These are phyloP conservation scores for Solanum verrucosum DNA, from an alignment of 257 asterid species.

Conservation along the genomic window DNA sequence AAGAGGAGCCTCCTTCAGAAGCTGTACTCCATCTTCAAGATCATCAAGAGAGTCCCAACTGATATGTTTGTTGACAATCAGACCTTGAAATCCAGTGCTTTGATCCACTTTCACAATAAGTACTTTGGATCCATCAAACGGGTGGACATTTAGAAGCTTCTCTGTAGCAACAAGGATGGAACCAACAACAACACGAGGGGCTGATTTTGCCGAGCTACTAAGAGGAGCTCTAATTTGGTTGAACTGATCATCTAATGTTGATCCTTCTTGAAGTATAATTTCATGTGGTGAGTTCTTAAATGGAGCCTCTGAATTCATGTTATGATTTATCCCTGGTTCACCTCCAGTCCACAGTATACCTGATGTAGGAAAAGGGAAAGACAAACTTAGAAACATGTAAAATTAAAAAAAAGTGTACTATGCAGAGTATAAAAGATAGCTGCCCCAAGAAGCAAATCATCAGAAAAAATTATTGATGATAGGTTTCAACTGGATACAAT, in stretches of 20 bases:
- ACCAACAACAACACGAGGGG: slow-evolving; percentile 43
- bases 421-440: neutral
- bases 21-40: slow-evolving; percentile 39
- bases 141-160: slow-evolving; percentile 51
- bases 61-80: slow-evolving; percentile 63
- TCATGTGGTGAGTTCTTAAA: slow-evolving; percentile 41
- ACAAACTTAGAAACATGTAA: neutral
- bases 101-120: slow-evolving; percentile 58
- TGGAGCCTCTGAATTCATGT: slow-evolving; percentile 6
- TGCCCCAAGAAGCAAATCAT: neutral
- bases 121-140: slow-evolving; percentile 69
- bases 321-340: slow-evolving; percentile 18
- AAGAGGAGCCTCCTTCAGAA: slow-evolving; percentile 55
- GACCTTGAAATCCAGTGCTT: slow-evolving; percentile 55
- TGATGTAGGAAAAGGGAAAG: slow-evolving; percentile 13
- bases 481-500: neutral
- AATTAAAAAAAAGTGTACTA: neutral
- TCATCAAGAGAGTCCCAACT: slow-evolving; percentile 68
- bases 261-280: slow-evolving; percentile 48
- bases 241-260: slow-evolving; percentile 21
- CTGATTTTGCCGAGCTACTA: slow-evolving; percentile 22
- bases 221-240: slow-evolving; percentile 25
- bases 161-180: slow-evolving; percentile 63
- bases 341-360: slow-evolving; percentile 29
- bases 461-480: neutral